Percentiles rank a stretch among this genome's conserved stretches.
phyloP scores from a whole-genome alignment of 768 basidiomycete genomes.

The Cystobasidium tubakii region DNA sequence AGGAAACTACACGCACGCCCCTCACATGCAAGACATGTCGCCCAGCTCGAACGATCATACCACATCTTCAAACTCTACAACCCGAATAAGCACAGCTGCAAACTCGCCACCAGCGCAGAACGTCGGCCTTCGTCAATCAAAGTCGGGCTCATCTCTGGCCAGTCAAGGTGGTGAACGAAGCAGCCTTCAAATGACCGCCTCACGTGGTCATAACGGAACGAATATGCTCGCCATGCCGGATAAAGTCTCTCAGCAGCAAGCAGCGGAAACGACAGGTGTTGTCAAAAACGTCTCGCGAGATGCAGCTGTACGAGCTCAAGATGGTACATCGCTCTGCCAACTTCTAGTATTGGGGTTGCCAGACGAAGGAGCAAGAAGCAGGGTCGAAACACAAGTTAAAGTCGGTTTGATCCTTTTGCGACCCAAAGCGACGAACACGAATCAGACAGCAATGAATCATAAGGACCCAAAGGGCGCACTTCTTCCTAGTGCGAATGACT shows the following conservation, averaged over 20 bases:
- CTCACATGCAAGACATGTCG: neutral
- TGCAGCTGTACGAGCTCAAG: neutral
- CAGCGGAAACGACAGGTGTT: constrained; percentile 11
- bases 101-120: constrained; percentile 16
- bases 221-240: constrained; percentile 22
- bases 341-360: constrained; percentile 80
- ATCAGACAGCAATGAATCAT: neutral
- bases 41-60: neutral
- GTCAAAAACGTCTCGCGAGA: constrained; percentile 19
- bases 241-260: constrained; percentile 13
- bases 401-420: constrained; percentile 62
- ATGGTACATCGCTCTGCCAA: constrained; percentile 45
- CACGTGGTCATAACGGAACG: neutral
- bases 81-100: constrained; percentile 9
- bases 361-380: constrained; percentile 73
- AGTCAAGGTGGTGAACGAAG: constrained; percentile 4
- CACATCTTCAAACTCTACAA: constrained; percentile 9
- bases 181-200: neutral
- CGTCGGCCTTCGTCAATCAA: neutral
- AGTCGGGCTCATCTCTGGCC: neutral
- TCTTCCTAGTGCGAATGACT: constrained; percentile 6
- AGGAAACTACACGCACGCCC: neutral
- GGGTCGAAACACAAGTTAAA: constrained; percentile 91
- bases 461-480: constrained; percentile 38
- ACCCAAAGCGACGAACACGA: constrained; percentile 50